Evolutionary conservation across 1,139 yeast genomes (phyloP).

Genomic region (Zygosaccharomyces pseudobailii): DNA sequence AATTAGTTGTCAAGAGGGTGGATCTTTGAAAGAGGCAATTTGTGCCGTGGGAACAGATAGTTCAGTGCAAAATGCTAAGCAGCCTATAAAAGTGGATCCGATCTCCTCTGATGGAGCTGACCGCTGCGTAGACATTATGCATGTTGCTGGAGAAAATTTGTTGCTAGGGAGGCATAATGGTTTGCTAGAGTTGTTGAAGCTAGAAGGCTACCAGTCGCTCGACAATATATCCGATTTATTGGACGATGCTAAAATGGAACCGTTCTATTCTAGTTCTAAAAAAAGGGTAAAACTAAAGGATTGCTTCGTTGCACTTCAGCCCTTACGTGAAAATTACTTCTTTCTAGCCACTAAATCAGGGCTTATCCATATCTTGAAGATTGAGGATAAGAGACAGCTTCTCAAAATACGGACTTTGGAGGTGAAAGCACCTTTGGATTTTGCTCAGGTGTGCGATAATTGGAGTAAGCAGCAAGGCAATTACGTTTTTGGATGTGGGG

Average conservation of each 20-base stretch:
- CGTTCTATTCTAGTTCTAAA: conserved; percentile 22
- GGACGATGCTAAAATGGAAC: conserved; percentile 22
- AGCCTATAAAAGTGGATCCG: conserved; percentile 46
- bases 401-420: conserved; percentile 18
- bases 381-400: conserved; percentile 18
- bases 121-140: conserved; percentile 21
- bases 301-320: conserved; percentile 24
- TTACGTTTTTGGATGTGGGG: conserved; percentile 62
- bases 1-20: conserved; percentile 30
- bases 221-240: conserved; percentile 18
- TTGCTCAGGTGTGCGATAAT: conserved; percentile 45
- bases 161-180: conserved; percentile 33
- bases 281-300: conserved; percentile 28
- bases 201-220: conserved; percentile 16
- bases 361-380: conserved; percentile 41
- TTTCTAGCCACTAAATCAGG: conserved; percentile 47
- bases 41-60: conserved; percentile 66
- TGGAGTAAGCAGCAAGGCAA: conserved; percentile 36
- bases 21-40: conserved; percentile 42
- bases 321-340: conserved; percentile 21
- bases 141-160: conserved; percentile 9
- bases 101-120: conserved; percentile 38
- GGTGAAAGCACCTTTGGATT: conserved; percentile 41
- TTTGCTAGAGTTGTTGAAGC: conserved; percentile 23
- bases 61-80: conserved; percentile 53